Evolutionary conservation across 805 yeast species (phyloP), one percentile per base, ranked within the genome.

Genomic region (Lipomyces sp.): DNA sequence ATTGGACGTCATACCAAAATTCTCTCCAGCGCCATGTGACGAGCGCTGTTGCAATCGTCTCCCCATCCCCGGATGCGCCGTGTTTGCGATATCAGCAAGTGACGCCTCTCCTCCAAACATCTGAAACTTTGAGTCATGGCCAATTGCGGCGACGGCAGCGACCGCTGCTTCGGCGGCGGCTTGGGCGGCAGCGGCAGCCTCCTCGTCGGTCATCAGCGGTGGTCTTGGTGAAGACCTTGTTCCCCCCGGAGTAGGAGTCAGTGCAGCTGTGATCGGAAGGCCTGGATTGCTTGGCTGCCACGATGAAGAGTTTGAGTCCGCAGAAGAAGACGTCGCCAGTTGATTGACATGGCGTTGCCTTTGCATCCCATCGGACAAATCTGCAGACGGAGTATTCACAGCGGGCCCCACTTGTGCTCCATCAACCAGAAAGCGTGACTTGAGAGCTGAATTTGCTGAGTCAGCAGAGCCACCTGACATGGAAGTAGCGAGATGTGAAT

Each of bases 131-230:
- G 46, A 18, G 22, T 32, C 39, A 32, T 49, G 28, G 4, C 53
- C 59, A 6, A 55, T 56, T 2, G 59, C 59, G 3, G 57, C 57
- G 10, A 47, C 57, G 14, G 59, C 59, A 3, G 57, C 57, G 10
- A 47, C 57, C n/a, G 59, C 59, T 1, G 59, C 59, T 1, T 53
- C 57, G 13, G 57, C 59, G 1, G 59, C 59, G 3, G 57, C 57
- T 14, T 43, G 48, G 7, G 57, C 57, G 8, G 59, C 59, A 2
- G 57, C 59, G 1, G 52, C 43, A 8, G 57, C 59, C 28, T 52
- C 51, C 34, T 53, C 57, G 33, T 52, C 57, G 6, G 57, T 43
- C 19, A 53, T 53, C 22, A 49, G 29, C n/a, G 34, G 50, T 7
- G 44, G 50, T 6, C 57, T 43, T 2, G 45, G 45, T n/a, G 49